Evolutionary conservation across 129 eudicot genomes (phyloP), one percentile per base, ranked within the genome.

Genomic region (Chrysanthemum makinoi): DNA sequence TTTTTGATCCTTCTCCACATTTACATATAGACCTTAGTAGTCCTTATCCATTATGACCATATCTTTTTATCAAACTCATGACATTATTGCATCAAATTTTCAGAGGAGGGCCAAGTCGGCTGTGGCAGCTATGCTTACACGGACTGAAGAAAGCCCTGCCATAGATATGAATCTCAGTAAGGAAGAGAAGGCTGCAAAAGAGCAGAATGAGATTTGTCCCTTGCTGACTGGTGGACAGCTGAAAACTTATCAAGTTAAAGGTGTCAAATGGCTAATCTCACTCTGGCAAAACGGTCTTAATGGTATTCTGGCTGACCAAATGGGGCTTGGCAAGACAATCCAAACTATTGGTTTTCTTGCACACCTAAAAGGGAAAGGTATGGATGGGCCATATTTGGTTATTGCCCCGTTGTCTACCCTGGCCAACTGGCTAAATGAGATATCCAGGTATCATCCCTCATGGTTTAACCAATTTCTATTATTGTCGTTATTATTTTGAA

Each of bases 241-340:
- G 85, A 95, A 95, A 80, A n/a, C 95, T 24, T 95, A 95, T 71
- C 99, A 95, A 68, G 35, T 84, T 49, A 95, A 95, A 88, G 99
- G 99, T 50, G 97, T 95, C 24, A 95, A 95, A 66, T 95, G 99
- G 99, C 62, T 95, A 72, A 95, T 95, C 35, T 95, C 97, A 24
- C 75, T 95, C 24, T 95, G 99, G 99, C 99, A 95, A 80, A 95
- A 95, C 63, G 97, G 99, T 47, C 81, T 95, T 19, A 95, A 95
- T 52, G 99, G 99, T 33, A 95, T 95, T 56, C 95, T 95, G 33
- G 99, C 99, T 48, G 99, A 95, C 80, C 99, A 95, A 69, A 95
- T 95, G 97, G 99, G 99, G 16, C 96, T 95, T 53, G 99, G 99
- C 15, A 95, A 95, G 77, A 95, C 99, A 14, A 95, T 95, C 53